Conservation (phyloP, 2,329 filamentous ascomycete species). For the Myriosclerotinia duriaeana region DNA sequence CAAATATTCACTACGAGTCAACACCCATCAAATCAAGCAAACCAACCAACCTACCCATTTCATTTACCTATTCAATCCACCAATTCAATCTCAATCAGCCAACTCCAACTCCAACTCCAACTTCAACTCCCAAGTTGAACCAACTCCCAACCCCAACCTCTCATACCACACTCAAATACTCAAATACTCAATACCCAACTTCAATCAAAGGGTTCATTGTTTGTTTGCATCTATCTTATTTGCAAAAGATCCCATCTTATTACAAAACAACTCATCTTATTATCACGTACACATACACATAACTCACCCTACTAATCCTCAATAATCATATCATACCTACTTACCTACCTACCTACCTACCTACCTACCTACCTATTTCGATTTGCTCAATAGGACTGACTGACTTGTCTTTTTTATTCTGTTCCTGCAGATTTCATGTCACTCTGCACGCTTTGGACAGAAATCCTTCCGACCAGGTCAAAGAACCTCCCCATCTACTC, state of each 20-base stretch:
- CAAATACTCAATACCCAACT: not conserved
- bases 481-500: slow-evolving; percentile 20
- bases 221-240: too few relatives aligned
- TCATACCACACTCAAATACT: not conserved
- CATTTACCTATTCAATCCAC: not conserved
- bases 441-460: slow-evolving; percentile 10
- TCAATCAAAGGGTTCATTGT: too few relatives aligned
- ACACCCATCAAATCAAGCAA: not conserved
- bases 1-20: not conserved
- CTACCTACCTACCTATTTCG: not conserved
- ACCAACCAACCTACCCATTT: not conserved
- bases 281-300: too few relatives aligned
- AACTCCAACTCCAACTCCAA: too few relatives aligned
- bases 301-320: too few relatives aligned
- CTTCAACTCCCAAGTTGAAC: not conserved
- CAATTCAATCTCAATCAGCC: not conserved
- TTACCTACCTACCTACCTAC: not conserved
- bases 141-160: too few relatives aligned
- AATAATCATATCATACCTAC: not conserved
- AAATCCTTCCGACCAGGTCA: slow-evolving; percentile 24
- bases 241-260: too few relatives aligned
- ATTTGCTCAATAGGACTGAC: not conserved
- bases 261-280: too few relatives aligned
- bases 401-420: not conserved
- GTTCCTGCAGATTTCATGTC: slow-evolving; percentile 27